These are phyloP conservation scores for Podospora fimiseda DNA, from an alignment of 495 filamentous ascomycete genomes.

Conservation along the genomic window DNA sequence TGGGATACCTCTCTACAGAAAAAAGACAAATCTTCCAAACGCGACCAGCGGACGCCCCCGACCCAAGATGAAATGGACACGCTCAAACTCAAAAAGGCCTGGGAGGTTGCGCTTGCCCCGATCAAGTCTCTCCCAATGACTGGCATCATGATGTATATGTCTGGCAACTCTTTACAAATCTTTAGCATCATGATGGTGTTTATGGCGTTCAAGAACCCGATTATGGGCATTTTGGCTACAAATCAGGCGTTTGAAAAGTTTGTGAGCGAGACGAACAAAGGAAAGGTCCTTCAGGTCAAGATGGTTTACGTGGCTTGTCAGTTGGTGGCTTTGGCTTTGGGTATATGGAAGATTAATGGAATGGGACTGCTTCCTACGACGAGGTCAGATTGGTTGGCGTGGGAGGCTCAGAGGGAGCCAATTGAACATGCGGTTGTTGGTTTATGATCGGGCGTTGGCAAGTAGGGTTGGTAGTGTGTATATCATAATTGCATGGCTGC, in stretches of 20 bases:
- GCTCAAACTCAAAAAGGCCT: conserved; percentile 95
- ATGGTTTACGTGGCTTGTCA: conserved; percentile 82
- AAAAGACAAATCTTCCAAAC: conserved; percentile 40
- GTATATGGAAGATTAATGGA: conserved; percentile 92
- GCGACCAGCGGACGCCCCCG: conserved; percentile 47
- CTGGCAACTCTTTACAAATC: conserved; percentile 95
- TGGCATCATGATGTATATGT: conserved; percentile 99
- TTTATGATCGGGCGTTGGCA: too few relatives aligned
- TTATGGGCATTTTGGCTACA: conserved; percentile 73
- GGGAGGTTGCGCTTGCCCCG: conserved; percentile 93
- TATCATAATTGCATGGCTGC: too few relatives aligned
- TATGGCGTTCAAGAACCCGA: conserved; percentile 96
- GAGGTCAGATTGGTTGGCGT: conserved; percentile 90
- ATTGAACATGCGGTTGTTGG: conserved; percentile 62
- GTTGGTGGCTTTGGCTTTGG: conserved; percentile 70
- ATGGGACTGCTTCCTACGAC: conserved; percentile 97
- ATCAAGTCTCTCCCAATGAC: conserved; percentile 97
- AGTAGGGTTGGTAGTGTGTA: too few relatives aligned
- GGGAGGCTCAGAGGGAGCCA: conserved; percentile 76
- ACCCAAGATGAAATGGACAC: conserved; percentile 80
- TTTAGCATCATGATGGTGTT: conserved; percentile 99
- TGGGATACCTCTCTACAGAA: conserved; percentile 26
- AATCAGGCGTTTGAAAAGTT: conserved; percentile 79
- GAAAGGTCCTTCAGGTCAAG: conserved; percentile 72
- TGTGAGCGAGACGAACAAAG: conserved; percentile 73